Base-by-base conservation (phyloP, 2,329 filamentous ascomycete genomes). In the Coccinonectria pachysandricola region DNA sequence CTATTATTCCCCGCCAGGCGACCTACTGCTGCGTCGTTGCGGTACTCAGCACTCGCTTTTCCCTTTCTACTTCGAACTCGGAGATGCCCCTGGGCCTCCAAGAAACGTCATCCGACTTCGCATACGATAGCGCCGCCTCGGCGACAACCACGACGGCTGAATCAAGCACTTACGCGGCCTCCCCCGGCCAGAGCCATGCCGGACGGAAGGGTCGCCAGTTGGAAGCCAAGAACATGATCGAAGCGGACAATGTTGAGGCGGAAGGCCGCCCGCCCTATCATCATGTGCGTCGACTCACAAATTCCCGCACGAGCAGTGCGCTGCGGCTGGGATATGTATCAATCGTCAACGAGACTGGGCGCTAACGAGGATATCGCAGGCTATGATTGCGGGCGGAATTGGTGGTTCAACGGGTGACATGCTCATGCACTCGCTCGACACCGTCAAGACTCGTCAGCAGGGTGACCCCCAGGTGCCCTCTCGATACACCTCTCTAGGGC, bases 401-500 rank as follows among this genome's bases (percentile, higher is more conserved):
- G 91, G 92, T 49, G 91, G 91, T 27, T 87, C 83, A 10, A 92
- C 81, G 30, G 91, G 92, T 32, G 91, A 98, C 56, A 81, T 98
- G 71, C 65, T 98, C 41, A 98, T 98, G 91, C 91, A 98, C 62
- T 96, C 88, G 23, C 71, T 98, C 49, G 91, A 98, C 56, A 98
- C 91, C 1, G 91, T 98, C 46, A 98, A 98, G 62, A 98, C 91
- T 23, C 75, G 91, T 43, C 92, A 98, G 55, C 91, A 98, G 59
- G 91, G 88, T 48, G 91, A 96, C 49, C 87, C 88, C 22, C 80
- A 91, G 52, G 71, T 94, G 34, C 91, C 91, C 12, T 81, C 91
- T 2, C 93, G 83, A 59, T 98, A 98, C 59, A 79, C 81, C 8
- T 88, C 85, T 10, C 76, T 96, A 55, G 82, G 81, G 19, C 82